Conservation (phyloP, 1,139 yeast genomes). For the Hansenula sp. region DNA sequence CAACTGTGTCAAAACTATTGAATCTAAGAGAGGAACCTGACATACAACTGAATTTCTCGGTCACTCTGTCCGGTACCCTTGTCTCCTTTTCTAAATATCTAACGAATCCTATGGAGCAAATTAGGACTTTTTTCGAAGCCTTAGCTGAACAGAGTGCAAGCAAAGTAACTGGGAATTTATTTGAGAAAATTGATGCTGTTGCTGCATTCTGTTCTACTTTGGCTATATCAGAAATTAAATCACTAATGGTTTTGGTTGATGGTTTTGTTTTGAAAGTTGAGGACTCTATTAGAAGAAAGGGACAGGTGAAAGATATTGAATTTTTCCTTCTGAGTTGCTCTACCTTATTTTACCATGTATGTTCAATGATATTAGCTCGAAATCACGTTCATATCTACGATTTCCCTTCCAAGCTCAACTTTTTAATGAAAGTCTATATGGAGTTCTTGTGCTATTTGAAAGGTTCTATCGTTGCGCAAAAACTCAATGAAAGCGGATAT, state of each 20-base stretch:
- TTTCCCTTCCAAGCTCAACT: constrained; percentile 8
- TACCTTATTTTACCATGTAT: constrained; percentile 13
- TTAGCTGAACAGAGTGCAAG: constrained; percentile 5
- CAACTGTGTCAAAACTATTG: no score
- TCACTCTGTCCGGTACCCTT: neutral
- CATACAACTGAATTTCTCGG: neutral
- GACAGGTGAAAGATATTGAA: constrained; percentile 15
- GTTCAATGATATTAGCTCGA: constrained; percentile 5
- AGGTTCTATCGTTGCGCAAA: constrained; percentile 4
- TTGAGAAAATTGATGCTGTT: constrained; percentile 7
- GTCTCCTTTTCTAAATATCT: neutral
- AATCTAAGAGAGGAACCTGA: neutral
- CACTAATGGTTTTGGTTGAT: constrained; percentile 14
- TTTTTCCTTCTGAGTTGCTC: constrained; percentile 15
- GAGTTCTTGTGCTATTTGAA: constrained; percentile 12
- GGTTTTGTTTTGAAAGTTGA: constrained; percentile 17
- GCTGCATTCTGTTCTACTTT: constrained; percentile 13
- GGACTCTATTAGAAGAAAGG: constrained; percentile 13
- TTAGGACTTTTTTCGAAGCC: constrained; percentile 11
- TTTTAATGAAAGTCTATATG: constrained; percentile 9
- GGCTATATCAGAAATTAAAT: constrained; percentile 8
- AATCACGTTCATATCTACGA: constrained; percentile 14
- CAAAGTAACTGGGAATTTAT: constrained; percentile 3
- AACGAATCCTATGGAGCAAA: constrained; percentile 6
- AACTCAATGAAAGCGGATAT: constrained; percentile 1